Conservation (phyloP, 352 stramenopile species). For the Aphanomyces astaci region DNA sequence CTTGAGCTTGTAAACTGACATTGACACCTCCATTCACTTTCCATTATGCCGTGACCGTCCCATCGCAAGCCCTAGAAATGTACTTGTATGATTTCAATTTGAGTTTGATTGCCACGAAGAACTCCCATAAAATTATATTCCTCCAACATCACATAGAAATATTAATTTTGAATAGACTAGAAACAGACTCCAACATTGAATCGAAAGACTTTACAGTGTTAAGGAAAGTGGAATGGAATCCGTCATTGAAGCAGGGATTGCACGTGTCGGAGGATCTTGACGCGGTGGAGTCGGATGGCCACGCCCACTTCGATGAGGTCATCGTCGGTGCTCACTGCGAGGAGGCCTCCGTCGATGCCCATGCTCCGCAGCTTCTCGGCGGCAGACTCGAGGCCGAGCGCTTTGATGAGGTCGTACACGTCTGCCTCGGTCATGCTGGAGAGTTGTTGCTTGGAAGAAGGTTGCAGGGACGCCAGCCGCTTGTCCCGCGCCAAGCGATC, state of each 20-base stretch:
- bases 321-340: conserved; percentile 33
- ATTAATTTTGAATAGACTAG: too few species aligned
- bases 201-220: background rate
- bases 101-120: too few species aligned
- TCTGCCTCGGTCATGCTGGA: conserved; percentile 35
- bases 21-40: too few species aligned
- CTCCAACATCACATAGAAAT: too few species aligned
- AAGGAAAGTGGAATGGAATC: background rate
- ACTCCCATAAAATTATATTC: too few species aligned
- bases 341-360: conserved; percentile 57
- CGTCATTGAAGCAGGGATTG: conserved; percentile 22
- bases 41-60: too few species aligned
- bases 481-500: background rate
- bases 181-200: too few species aligned
- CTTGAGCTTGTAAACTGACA: too few species aligned
- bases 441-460: conserved; percentile 1
- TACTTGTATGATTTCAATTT: too few species aligned
- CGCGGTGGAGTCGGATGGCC: conserved; percentile 51
- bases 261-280: conserved; percentile 54
- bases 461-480: background rate
- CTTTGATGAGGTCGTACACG: conserved; percentile 46
- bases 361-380: conserved; percentile 36
- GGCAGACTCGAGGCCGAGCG: conserved; percentile 34
- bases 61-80: too few species aligned
- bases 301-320: conserved; percentile 69